phyloP scores from a whole-genome alignment of 78 protist species.

The Speleostelium caveatum region DNA sequence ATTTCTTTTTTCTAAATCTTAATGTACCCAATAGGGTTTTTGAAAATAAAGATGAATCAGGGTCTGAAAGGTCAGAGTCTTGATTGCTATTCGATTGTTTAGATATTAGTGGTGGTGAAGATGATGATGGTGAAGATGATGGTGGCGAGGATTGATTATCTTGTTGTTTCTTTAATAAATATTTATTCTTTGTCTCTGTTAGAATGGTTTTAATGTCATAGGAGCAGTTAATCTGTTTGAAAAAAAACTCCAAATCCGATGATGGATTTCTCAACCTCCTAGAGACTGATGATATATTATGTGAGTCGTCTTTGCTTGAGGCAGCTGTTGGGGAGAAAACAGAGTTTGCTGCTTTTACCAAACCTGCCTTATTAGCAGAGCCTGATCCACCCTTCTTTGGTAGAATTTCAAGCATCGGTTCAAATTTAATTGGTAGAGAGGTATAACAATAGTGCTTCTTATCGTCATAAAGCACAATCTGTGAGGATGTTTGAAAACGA shows the following conservation, averaged over 20 bases:
- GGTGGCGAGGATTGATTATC: too few species aligned
- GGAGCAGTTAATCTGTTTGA: slow-evolving; percentile 70
- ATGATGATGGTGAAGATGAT: too few species aligned
- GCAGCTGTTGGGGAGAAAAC: slow-evolving; percentile 47
- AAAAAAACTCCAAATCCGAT: slow-evolving; percentile 56
- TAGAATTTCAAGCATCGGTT: slow-evolving; percentile 1
- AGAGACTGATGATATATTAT: background rate
- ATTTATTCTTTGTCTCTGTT: slow-evolving; percentile 22
- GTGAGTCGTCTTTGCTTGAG: background rate
- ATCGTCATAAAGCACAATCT: slow-evolving; percentile 61
- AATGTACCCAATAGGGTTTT: slow-evolving; percentile 23
- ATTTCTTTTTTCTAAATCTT: slow-evolving; percentile 13
- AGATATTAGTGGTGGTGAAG: too few species aligned
- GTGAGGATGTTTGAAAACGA: slow-evolving; percentile 66
- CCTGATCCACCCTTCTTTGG: background rate
- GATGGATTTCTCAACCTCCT: too few species aligned
- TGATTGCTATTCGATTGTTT: background rate
- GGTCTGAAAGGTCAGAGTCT: slow-evolving; percentile 1
- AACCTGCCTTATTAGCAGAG: background rate
- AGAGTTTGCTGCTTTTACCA: slow-evolving; percentile 10
- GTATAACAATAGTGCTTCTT: slow-evolving; percentile 58
- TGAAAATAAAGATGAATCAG: slow-evolving; percentile 13
- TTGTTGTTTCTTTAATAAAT: background rate
- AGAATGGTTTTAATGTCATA: slow-evolving; percentile 49
- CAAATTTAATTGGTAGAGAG: slow-evolving; percentile 45